Conservation (phyloP, 495 filamentous ascomycete genomes). For the Neurospora pannonica region DNA sequence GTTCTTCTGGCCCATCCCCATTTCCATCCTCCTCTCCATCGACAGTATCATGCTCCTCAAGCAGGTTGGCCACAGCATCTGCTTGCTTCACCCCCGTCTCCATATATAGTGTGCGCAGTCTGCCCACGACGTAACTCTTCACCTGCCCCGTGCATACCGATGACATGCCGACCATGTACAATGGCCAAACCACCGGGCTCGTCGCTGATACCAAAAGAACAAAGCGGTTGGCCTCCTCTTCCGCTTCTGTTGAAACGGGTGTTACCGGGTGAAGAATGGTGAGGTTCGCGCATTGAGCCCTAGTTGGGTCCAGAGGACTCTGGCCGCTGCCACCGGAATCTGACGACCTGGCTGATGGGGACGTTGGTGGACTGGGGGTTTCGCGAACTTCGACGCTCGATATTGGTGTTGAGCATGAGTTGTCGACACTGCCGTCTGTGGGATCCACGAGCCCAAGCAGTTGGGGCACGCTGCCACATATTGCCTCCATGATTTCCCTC, state of each 20-base stretch:
- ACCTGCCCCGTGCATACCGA: slow-evolving; percentile 20
- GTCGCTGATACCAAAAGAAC: slow-evolving; percentile 27
- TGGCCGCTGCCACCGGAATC: slow-evolving; percentile 13
- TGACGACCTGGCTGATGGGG: slow-evolving; percentile 14
- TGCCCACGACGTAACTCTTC: slow-evolving; percentile 20
- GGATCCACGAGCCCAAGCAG: slow-evolving; percentile 28
- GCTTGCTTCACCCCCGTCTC: slow-evolving; percentile 29
- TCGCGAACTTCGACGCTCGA: slow-evolving; percentile 23
- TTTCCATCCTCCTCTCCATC: slow-evolving; percentile 3
- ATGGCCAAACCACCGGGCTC: slow-evolving; percentile 29
- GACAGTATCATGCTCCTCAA: slow-evolving; percentile 17
- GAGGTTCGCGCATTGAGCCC: slow-evolving; percentile 9
- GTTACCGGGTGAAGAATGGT: slow-evolving; percentile 21
- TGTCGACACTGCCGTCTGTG: slow-evolving; percentile 14
- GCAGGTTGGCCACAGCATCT: slow-evolving; percentile 21
- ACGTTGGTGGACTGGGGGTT: slow-evolving; percentile 20
- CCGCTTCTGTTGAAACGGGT: slow-evolving; percentile 2
- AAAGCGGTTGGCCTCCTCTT: slow-evolving; percentile 23
- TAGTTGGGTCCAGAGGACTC: neutral
- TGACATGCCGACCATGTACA: slow-evolving; percentile 29
- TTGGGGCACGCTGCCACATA: slow-evolving; percentile 40
- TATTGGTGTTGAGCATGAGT: slow-evolving; percentile 12
- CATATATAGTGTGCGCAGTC: slow-evolving; percentile 22
- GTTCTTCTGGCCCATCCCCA: neutral
- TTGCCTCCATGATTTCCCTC: slow-evolving; percentile 27